phyloP scores from a whole-genome alignment of 1,284 basidiomycete genomes.

The Trichosporon ovoides region DNA sequence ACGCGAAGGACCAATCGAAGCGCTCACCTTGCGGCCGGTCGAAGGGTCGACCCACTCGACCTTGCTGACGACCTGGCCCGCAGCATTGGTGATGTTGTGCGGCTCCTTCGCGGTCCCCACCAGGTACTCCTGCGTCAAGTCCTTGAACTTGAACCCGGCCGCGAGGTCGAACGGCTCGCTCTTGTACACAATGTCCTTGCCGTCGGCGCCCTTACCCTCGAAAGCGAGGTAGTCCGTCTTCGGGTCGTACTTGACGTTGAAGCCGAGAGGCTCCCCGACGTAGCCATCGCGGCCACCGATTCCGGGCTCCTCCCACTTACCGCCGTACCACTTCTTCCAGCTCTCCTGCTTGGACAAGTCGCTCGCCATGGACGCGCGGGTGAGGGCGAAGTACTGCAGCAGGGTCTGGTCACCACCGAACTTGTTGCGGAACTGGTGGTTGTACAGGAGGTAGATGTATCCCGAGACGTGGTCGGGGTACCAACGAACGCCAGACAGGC shows the following conservation, averaged over 20 bases:
- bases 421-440: slow-evolving; percentile 9
- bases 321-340: slow-evolving; percentile 5
- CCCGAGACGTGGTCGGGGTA: slow-evolving; percentile 3
- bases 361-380: background rate
- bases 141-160: background rate
- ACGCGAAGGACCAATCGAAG: background rate
- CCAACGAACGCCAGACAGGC: slow-evolving; percentile 2
- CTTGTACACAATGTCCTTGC: background rate
- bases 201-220: background rate
- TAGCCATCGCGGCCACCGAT: slow-evolving; percentile 1
- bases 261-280: background rate
- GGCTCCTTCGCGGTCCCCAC: background rate
- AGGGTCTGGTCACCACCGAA: background rate
- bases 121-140: background rate
- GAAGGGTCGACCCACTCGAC: background rate
- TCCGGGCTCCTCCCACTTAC: slow-evolving; percentile 2
- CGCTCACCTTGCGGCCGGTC: background rate
- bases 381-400: background rate
- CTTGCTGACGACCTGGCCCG: background rate
- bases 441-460: slow-evolving; percentile 2
- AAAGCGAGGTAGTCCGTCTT: slow-evolving; percentile 4
- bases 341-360: background rate
- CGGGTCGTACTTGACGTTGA: slow-evolving; percentile 8
- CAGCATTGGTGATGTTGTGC: background rate
- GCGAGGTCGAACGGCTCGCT: background rate